Evolutionary conservation across 1,284 basidiomycete species (phyloP), one percentile per base, ranked within the genome.

Genomic region (Austroboletus novae-zelandiae): DNA sequence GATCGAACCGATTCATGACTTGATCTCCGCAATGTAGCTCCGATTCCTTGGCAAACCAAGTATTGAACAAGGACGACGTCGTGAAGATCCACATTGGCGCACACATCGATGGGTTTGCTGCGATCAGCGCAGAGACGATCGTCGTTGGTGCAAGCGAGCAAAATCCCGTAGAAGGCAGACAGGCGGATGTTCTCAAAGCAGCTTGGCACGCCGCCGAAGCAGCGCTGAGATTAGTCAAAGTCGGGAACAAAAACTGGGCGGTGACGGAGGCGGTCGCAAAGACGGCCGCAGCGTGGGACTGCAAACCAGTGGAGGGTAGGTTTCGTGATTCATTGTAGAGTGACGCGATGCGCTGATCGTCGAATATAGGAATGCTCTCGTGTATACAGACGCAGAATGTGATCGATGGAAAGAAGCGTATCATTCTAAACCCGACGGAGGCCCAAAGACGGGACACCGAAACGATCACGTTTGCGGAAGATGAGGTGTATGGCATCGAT

Each of bases 51-150:
- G 81, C 86, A 20, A 72, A 74, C 6, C 82, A 83, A 61, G 74
- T 71, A 30, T 80, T 99, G 59, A 86, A 85, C 51, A 90, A 93
- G 61, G 86, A 86, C 58, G 96, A 99, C 68, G 86, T 98, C 50
- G 96, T 98, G 64, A 98, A 98, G 76, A 76, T 99, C 57, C 91
- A 96, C 72, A 77, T 98, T 56, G 96, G 96, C 52, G 92, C 95
- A 32, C 96, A 98, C 69, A 95, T 99, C 71, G 96, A 99, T 71
- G 96, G 92, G 54, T 94, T 88, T 67, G 90, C 93, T 20, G 81
- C 91, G 50, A 83, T 95, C 68, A 83, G 83, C 64, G 96, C 92
- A 51, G 96, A 99, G 75, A 98, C 94, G 39, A 71, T 97, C 62
- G 81, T 94, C 54, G 83, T 98, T 37, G 90, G 91, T 44, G 86